phyloP scores from a whole-genome alignment of 139 green algal genomes.

The Coelastrella sp. region DNA sequence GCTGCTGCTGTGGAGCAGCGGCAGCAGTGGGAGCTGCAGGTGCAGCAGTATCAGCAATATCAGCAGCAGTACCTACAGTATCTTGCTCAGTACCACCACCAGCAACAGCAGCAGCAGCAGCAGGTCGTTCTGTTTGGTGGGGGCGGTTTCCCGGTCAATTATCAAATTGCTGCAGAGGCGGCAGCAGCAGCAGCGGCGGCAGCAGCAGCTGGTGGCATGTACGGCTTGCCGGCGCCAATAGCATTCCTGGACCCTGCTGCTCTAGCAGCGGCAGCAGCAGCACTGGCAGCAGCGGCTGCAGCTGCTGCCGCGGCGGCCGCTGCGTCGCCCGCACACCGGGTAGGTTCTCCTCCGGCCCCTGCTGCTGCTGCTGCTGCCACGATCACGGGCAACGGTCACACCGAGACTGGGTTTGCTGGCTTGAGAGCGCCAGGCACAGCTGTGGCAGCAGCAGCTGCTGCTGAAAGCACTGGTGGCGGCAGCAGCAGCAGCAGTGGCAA shows the following conservation, averaged over 20 bases:
- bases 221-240: neutral
- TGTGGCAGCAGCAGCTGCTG: conserved; percentile 13
- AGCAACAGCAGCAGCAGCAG: conserved; percentile 43
- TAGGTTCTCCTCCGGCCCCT: neutral
- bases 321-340: neutral
- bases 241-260: conserved; percentile 6
- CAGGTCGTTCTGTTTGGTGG: neutral
- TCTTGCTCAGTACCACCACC: neutral
- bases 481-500: neutral
- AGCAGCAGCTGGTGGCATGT: conserved; percentile 8
- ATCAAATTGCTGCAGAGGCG: neutral
- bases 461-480: neutral
- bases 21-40: conserved; percentile 24
- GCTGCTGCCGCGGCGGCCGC: conserved; percentile 31
- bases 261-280: conserved; percentile 42
- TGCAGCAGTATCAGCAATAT: conserved; percentile 39
- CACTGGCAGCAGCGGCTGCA: conserved; percentile 37
- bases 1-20: conserved; percentile 6
- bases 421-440: neutral
- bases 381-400: neutral
- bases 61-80: conserved; percentile 14
- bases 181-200: conserved; percentile 21
- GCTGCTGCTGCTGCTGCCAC: conserved; percentile 5
- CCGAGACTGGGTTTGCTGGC: neutral
- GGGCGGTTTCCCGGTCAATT: neutral